Percentiles rank a stretch among this genome's conserved stretches.
Evolutionary conservation across 441 rosid genomes (phyloP).

Genomic region (Populus hybrid): DNA sequence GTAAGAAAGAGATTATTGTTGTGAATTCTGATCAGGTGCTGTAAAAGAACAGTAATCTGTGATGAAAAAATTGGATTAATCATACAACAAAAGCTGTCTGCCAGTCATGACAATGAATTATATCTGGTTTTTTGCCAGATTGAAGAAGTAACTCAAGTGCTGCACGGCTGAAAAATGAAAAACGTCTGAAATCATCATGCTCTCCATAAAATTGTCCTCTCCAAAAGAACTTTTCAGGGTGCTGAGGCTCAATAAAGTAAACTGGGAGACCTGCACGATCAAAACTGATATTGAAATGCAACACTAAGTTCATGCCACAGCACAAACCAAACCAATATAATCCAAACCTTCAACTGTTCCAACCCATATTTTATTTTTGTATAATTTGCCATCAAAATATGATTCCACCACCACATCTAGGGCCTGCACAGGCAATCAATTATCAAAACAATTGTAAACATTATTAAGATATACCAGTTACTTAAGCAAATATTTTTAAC

Average conservation of each 20-base stretch:
- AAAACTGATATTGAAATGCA: slow-evolving; percentile 30
- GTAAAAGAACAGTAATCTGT: slow-evolving; percentile 10
- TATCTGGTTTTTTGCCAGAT: slow-evolving; percentile 92
- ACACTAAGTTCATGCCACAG: slow-evolving; percentile 10
- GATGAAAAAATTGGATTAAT: slow-evolving; percentile 2
- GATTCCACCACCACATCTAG: slow-evolving; percentile 77
- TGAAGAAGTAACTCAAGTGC: slow-evolving; percentile 93
- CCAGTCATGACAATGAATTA: slow-evolving; percentile 99
- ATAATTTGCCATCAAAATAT: slow-evolving; percentile 79
- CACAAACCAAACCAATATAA: slow-evolving; percentile 8
- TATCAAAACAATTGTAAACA: slow-evolving; percentile 2
- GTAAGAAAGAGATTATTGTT: background rate
- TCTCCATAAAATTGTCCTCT: slow-evolving; percentile 94
- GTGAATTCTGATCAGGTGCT: slow-evolving; percentile 13
- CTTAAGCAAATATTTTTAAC: slow-evolving; percentile 14
- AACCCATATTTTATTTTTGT: slow-evolving; percentile 87
- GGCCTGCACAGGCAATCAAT: slow-evolving; percentile 46
- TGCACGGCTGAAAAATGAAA: slow-evolving; percentile 94
- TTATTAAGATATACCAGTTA: background rate
- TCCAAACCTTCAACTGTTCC: slow-evolving; percentile 80
- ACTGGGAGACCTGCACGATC: slow-evolving; percentile 83
- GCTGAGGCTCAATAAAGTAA: slow-evolving; percentile 94
- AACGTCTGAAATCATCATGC: slow-evolving; percentile 89
- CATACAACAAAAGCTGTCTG: slow-evolving; percentile 98
- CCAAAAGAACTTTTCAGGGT: slow-evolving; percentile 92